These are phyloP conservation scores for Trichoderma pleuroti DNA, from an alignment of 2,329 filamentous ascomycete genomes.

Conservation along the genomic window DNA sequence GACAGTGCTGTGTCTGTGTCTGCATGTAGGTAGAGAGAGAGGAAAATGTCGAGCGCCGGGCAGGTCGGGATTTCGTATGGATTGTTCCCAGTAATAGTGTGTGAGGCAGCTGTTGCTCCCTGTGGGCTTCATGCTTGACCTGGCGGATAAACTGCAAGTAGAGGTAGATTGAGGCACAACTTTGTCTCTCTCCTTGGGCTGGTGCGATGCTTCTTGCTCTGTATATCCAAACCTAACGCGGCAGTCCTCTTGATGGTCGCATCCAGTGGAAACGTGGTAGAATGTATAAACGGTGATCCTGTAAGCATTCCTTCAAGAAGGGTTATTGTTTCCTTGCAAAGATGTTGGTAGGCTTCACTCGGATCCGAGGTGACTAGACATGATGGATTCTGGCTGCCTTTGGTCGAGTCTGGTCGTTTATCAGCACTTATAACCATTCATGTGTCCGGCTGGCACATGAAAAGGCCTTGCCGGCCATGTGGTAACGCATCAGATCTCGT, in stretches of 20 bases:
- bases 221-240: not conserved
- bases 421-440: not conserved
- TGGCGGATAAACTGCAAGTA: not conserved
- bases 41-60: not conserved
- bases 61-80: not conserved
- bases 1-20: not conserved
- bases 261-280: not conserved
- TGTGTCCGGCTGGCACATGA: conserved; percentile 9
- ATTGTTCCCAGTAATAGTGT: not conserved
- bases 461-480: not conserved
- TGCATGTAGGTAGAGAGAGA: not conserved
- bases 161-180: not conserved
- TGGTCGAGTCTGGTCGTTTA: not conserved
- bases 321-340: not conserved
- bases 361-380: not conserved
- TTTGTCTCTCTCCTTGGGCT: not conserved
- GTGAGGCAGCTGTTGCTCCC: not conserved
- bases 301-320: not conserved
- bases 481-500: not conserved
- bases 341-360: not conserved
- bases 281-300: not conserved
- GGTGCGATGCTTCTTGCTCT: not conserved
- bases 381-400: not conserved
- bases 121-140: not conserved
- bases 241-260: not conserved